Evolutionary conservation across 1,139 yeast species (phyloP).

Genomic region (Pichia terricola): DNA sequence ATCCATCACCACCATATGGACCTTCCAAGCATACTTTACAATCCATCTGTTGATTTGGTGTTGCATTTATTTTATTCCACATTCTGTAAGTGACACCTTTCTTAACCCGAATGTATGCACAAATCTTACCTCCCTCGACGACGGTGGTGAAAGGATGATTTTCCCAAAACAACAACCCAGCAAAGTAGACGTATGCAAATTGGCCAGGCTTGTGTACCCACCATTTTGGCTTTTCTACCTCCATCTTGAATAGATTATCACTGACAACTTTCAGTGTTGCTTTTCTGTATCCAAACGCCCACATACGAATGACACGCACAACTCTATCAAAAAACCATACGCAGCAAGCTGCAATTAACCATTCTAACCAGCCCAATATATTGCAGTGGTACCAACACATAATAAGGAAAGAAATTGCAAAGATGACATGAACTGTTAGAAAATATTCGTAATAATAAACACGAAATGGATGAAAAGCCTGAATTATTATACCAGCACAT

Average conservation of each 20-base stretch:
- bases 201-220: constrained; percentile 29
- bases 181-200: constrained; percentile 32
- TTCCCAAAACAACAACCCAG: constrained; percentile 23
- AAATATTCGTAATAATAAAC: constrained; percentile 36
- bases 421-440: constrained; percentile 28
- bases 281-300: constrained; percentile 30
- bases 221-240: constrained; percentile 35
- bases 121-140: constrained; percentile 11
- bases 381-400: constrained; percentile 33
- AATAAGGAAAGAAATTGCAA: constrained; percentile 29
- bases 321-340: constrained; percentile 32
- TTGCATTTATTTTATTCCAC: constrained; percentile 15
- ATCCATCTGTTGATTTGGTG: constrained; percentile 10
- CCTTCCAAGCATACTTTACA: constrained; percentile 45
- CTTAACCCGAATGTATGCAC: constrained; percentile 30
- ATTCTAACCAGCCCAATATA: constrained; percentile 34
- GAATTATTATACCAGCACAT: constrained; percentile 34
- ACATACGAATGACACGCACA: constrained; percentile 27
- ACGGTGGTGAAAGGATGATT: constrained; percentile 32
- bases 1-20: constrained; percentile 40
- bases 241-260: constrained; percentile 34
- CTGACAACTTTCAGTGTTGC: constrained; percentile 14
- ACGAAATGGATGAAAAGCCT: constrained; percentile 37
- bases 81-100: constrained; percentile 20
- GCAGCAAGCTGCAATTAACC: constrained; percentile 33